Percentiles rank a stretch among this genome's conserved stretches.
Conservation (phyloP, 2,329 filamentous ascomycete species). For the Didymellaceae sp. region DNA sequence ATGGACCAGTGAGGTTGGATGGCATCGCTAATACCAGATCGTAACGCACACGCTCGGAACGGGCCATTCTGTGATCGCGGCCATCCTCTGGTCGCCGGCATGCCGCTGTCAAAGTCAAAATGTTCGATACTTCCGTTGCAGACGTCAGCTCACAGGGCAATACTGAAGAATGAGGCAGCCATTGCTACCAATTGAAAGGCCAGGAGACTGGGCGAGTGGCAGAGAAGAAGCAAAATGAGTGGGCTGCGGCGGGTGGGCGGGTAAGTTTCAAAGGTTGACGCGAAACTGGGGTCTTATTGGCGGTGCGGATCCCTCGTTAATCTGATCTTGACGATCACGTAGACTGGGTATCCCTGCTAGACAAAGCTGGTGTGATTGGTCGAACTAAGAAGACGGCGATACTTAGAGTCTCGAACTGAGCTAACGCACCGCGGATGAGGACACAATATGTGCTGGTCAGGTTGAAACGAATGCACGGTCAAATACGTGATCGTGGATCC, state of each 20-base stretch:
- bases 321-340: conserved; percentile 42
- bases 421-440: conserved; percentile 8
- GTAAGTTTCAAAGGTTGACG: conserved; percentile 34
- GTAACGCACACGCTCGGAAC: conserved; percentile 16
- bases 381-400: neutral
- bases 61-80: conserved; percentile 27
- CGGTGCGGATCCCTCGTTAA: conserved; percentile 43
- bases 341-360: conserved; percentile 32
- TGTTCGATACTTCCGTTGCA: conserved; percentile 14
- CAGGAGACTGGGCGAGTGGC: conserved; percentile 23
- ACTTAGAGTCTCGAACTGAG: conserved; percentile 3
- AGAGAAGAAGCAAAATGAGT: conserved; percentile 24
- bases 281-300: conserved; percentile 34
- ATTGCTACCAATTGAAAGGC: conserved; percentile 22
- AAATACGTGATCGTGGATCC: conserved; percentile 28
- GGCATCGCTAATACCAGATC: conserved; percentile 5
- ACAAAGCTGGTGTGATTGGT: neutral
- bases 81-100: conserved; percentile 25
- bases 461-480: conserved; percentile 7
- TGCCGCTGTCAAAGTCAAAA: conserved; percentile 38
- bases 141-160: conserved; percentile 20
- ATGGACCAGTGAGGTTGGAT: conserved; percentile 6
- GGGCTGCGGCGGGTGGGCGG: conserved; percentile 28
- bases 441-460: conserved; percentile 1
- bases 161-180: conserved; percentile 19